Evolutionary conservation across 768 basidiomycete species (phyloP), one percentile per base, ranked within the genome.

Genomic region (Paxillus involutus): DNA sequence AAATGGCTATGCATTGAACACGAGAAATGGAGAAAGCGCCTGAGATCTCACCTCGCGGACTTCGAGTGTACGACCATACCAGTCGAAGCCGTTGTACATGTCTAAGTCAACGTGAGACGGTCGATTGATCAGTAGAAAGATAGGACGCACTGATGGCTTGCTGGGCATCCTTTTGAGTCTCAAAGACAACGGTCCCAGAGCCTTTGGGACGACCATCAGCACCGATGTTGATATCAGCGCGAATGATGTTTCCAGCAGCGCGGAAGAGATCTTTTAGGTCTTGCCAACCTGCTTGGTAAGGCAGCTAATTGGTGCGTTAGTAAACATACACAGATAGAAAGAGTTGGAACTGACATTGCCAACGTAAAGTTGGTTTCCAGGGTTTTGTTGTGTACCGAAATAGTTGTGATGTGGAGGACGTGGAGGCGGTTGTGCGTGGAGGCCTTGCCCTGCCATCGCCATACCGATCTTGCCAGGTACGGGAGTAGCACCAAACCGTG

Each of bases 281-380:
- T 69, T 99, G 96, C 96, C 96, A 99, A 30, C 93, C 93, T n/a
- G 94, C 94, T 74, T 95, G 93, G 67, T 91, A 93, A 2, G 94
- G 95, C 29, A 98, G 74, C 95, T 98, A 59, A 6, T 51, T 10
- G 14, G 7, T 1, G 26, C 26, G 40, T 64, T 21, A 63, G 58
- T 24, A 45, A 32, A 30, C 14, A 35, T 44, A 41, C 9, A 37
- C n/a, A 12, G 14, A 9, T 8, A 1, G 3, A 32, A 19, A 4
- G 48, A 17, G n/a, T 39, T 29, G 17, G 5, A 19, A 48, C 86
- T 64, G 62, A 94, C 94, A 68, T 94, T 94, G 51, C 94, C 92
- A 59, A 96, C 89, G 57, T 94, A 95, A 41, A 96, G 82, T 64
- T 95, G 93, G 67, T 93, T 92, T 35, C 91, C 91, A n/a, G 91